phyloP scores from a whole-genome alignment of 108 stramenopile species.

The Fistulifera pelliculosa region DNA sequence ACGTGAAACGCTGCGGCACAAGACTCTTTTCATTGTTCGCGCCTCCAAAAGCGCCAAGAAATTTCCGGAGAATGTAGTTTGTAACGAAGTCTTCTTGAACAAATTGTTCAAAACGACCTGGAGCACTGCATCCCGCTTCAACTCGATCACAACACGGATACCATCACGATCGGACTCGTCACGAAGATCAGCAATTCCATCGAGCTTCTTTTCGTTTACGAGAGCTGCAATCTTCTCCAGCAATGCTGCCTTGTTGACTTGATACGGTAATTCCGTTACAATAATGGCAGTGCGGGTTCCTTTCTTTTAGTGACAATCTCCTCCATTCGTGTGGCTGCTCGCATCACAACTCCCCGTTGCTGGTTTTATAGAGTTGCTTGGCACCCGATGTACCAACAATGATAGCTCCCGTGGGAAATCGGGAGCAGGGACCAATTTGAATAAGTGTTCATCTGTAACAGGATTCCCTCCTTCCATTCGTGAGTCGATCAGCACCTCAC shows the following conservation, averaged over 20 bases:
- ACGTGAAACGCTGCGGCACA: constrained; percentile 85
- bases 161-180: constrained; percentile 95
- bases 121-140: constrained; percentile 91
- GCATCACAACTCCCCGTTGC: constrained; percentile 86
- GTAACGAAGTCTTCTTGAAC: constrained; percentile 89
- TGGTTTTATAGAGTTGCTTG: constrained; percentile 69
- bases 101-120: constrained; percentile 84
- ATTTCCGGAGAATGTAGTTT: constrained; percentile 90
- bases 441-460: constrained; percentile 63
- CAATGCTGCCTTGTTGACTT: constrained; percentile 91
- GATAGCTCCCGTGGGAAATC: constrained; percentile 92
- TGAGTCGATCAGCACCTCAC: constrained; percentile 46
- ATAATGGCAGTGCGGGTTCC: constrained; percentile 78
- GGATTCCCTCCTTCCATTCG: constrained; percentile 12
- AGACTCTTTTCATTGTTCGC: constrained; percentile 23
- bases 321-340: constrained; percentile 86
- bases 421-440: constrained; percentile 76
- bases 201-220: constrained; percentile 93
- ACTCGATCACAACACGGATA: constrained; percentile 94
- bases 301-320: constrained; percentile 34
- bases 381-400: constrained; percentile 79
- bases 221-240: constrained; percentile 90
- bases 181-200: constrained; percentile 78
- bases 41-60: constrained; percentile 75
- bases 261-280: constrained; percentile 92